Percentiles rank a stretch among this genome's conserved stretches.
Evolutionary conservation across 192 early-diverging fungal species (phyloP).

Genomic region (Entomortierella lignicola): DNA sequence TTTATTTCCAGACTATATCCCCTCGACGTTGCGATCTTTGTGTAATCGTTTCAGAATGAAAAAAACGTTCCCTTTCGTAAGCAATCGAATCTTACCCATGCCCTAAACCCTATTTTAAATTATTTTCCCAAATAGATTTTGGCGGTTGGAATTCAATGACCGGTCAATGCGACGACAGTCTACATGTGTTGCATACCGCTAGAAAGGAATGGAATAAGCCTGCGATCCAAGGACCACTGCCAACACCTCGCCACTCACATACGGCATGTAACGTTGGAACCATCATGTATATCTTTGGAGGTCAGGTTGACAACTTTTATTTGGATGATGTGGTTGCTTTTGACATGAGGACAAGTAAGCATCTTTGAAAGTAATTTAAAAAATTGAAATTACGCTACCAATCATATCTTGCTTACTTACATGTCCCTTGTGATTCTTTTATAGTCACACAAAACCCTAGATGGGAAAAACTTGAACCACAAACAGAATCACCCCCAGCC

Average conservation of each 20-base stretch:
- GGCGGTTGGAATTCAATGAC: slow-evolving; percentile 50
- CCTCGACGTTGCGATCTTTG: no score
- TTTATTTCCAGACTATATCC: no score
- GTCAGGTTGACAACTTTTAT: slow-evolving; percentile 46
- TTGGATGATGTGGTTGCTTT: slow-evolving; percentile 61
- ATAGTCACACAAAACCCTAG: slow-evolving; percentile 41
- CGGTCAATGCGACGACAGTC: slow-evolving; percentile 41
- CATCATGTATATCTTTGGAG: slow-evolving; percentile 56
- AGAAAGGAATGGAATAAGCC: slow-evolving; percentile 55
- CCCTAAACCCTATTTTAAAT: not conserved
- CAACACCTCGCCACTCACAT: slow-evolving; percentile 52
- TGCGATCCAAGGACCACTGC: slow-evolving; percentile 26
- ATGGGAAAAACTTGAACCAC: slow-evolving; percentile 48
- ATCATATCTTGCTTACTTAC: not conserved
- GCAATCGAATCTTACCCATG: not conserved
- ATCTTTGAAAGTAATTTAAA: no score
- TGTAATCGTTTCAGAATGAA: not conserved
- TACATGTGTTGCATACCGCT: slow-evolving; percentile 48
- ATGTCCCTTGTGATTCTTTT: not conserved
- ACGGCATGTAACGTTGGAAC: slow-evolving; percentile 34
- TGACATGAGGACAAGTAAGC: slow-evolving; percentile 58
- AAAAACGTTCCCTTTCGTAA: not conserved
- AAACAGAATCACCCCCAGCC: slow-evolving; percentile 52
- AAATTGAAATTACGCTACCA: no score
- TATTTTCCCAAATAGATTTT: slow-evolving; percentile 32